These are phyloP conservation scores for Hysterium pulicare DNA, from an alignment of 2,329 filamentous ascomycete genomes.

Conservation along the genomic window DNA sequence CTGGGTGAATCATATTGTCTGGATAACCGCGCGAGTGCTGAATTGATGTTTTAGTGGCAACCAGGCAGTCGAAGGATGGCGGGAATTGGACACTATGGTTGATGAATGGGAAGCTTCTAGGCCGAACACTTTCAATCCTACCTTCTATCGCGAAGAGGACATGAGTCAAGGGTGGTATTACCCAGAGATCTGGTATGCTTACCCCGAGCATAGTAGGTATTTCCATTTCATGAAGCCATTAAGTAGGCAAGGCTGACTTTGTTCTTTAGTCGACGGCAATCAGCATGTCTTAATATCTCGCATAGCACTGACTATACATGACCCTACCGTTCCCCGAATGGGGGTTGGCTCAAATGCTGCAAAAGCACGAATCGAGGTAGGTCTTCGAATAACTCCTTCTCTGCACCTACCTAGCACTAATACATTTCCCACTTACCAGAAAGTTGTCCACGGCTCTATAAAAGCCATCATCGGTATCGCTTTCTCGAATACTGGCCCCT, in stretches of 20 bases:
- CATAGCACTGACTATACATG: constrained; percentile 10
- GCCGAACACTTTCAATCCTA: constrained; percentile 13
- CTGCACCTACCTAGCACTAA: not conserved
- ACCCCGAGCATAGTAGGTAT: constrained; percentile 15
- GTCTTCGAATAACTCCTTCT: not conserved
- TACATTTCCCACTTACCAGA: too few relatives aligned
- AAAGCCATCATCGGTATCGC: constrained; percentile 17
- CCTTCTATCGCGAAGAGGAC: constrained; percentile 12
- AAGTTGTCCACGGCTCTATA: constrained; percentile 7
- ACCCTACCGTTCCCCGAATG: constrained; percentile 3
- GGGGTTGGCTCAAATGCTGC: not conserved
- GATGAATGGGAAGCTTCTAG: constrained; percentile 17
- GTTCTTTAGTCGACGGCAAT: constrained; percentile 17
- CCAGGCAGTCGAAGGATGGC: constrained; percentile 9
- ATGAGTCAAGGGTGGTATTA: constrained; percentile 2
- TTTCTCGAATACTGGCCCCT: constrained; percentile 11
- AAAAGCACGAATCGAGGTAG: not conserved
- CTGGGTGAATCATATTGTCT: constrained; percentile 18
- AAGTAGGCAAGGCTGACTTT: too few relatives aligned
- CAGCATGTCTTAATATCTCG: constrained; percentile 16
- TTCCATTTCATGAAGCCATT: too few relatives aligned
- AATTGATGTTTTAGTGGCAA: constrained; percentile 11
- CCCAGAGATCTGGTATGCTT: constrained; percentile 17
- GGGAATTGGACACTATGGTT: constrained; percentile 10
- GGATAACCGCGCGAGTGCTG: constrained; percentile 15